Conservation (phyloP, 495 filamentous ascomycete genomes). For the Aspergillus hancockii region DNA sequence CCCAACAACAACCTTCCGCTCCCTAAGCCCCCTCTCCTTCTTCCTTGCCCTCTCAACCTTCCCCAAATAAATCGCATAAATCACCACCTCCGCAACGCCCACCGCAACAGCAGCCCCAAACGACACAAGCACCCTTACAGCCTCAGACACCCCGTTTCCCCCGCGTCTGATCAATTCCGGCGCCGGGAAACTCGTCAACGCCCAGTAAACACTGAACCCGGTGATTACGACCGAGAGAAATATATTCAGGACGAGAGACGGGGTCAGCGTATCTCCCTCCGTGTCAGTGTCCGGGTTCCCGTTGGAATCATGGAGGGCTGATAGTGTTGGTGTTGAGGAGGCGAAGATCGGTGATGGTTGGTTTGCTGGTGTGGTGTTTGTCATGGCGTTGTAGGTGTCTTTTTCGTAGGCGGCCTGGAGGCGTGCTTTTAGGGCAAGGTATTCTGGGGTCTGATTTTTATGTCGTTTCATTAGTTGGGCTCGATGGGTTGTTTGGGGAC, state of each 20-base stretch:
- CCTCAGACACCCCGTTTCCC: constrained; percentile 26
- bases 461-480: no score
- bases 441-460: constrained; percentile 88
- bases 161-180: constrained; percentile 28
- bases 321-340: constrained; percentile 33
- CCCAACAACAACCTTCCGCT: constrained; percentile 72
- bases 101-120: constrained; percentile 55
- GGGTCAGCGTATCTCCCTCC: constrained; percentile 45
- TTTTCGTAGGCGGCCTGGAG: constrained; percentile 79
- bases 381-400: constrained; percentile 70
- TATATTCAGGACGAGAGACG: constrained; percentile 48
- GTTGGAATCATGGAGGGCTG: constrained; percentile 28
- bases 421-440: constrained; percentile 83
- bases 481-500: no score
- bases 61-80: constrained; percentile 84
- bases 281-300: constrained; percentile 41
- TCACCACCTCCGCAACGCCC: constrained; percentile 80
- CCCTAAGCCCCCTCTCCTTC: constrained; percentile 62
- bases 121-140: constrained; percentile 41
- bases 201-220: constrained; percentile 49
- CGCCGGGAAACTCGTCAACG: constrained; percentile 56
- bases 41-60: constrained; percentile 72
- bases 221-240: constrained; percentile 49
- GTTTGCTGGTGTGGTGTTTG: constrained; percentile 31
- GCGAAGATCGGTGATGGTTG: constrained; percentile 60